Conservation (phyloP, 148 eudicot species). For the Vaccinium macrocarpon region DNA sequence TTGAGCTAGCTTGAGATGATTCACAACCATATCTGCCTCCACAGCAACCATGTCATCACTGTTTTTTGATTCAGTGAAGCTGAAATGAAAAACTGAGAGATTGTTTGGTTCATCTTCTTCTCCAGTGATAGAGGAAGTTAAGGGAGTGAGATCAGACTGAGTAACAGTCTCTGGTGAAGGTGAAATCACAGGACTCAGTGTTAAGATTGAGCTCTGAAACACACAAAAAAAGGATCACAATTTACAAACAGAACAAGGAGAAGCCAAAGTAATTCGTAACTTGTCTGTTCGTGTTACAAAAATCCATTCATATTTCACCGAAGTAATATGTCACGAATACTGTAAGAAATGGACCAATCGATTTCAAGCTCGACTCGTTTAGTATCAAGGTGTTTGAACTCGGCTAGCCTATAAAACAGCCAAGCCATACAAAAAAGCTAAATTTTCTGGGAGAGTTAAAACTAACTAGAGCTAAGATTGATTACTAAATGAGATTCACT, state of each 20-base stretch:
- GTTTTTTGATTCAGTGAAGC: not conserved
- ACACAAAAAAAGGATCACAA: not conserved
- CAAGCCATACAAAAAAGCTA: no score
- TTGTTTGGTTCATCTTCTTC: constrained; percentile 11
- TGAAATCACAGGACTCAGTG: constrained; percentile 11
- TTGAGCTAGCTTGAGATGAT: constrained; percentile 50
- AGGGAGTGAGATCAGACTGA: constrained; percentile 35
- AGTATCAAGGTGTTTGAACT: no score
- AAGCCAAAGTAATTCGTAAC: not conserved
- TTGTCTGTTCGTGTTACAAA: no score
- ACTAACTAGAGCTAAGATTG: no score
- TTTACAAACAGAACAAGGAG: not conserved
- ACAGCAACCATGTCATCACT: constrained; percentile 1
- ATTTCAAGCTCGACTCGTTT: no score
- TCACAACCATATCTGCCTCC: constrained; percentile 42
- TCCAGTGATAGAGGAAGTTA: constrained; percentile 23
- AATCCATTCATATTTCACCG: no score
- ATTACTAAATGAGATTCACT: no score
- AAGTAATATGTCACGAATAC: no score
- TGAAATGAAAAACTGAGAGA: constrained; percentile 4
- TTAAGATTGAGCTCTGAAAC: constrained; percentile 30
- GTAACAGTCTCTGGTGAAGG: constrained; percentile 22
- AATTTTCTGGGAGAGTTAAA: no score
- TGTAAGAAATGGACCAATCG: no score
- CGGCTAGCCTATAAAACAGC: no score